Conservation (phyloP, 495 filamentous ascomycete genomes). For the Echria macrotheca region DNA sequence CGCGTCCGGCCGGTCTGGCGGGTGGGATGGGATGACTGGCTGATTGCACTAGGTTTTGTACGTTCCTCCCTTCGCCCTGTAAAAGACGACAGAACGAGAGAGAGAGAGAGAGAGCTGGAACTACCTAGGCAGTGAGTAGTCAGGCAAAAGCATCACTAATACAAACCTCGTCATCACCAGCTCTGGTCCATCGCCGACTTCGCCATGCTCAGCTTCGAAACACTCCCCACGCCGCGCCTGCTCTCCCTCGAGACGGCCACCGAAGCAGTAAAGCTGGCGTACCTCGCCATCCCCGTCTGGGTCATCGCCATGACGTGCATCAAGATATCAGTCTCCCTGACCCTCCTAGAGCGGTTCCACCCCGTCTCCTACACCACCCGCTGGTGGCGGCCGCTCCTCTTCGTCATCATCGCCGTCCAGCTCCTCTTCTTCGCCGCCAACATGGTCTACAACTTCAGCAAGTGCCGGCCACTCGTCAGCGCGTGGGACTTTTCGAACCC, state of each 20-base stretch:
- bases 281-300: constrained; percentile 19
- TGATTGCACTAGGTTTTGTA: constrained; percentile 16
- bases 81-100: too few species aligned
- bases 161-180: too few species aligned
- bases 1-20: constrained; percentile 17
- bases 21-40: constrained; percentile 15
- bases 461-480: constrained; percentile 15
- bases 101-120: too few species aligned
- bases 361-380: constrained; percentile 4
- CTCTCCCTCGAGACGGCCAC: not conserved
- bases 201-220: constrained; percentile 6
- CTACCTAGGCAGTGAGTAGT: too few species aligned
- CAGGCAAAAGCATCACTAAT: too few species aligned
- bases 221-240: not conserved
- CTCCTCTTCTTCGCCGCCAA: constrained; percentile 11
- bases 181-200: constrained; percentile 16
- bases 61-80: too few species aligned
- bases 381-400: constrained; percentile 6
- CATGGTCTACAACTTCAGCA: constrained; percentile 13
- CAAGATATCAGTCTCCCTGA: constrained; percentile 18
- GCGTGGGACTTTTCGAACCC: constrained; percentile 13
- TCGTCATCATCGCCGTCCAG: constrained; percentile 5
- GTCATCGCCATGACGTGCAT: constrained; percentile 16
- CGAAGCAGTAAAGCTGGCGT: constrained; percentile 2
- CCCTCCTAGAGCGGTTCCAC: constrained; percentile 8